Conservation (phyloP, 2,329 filamentous ascomycete species). For the Colletotrichum lini region DNA sequence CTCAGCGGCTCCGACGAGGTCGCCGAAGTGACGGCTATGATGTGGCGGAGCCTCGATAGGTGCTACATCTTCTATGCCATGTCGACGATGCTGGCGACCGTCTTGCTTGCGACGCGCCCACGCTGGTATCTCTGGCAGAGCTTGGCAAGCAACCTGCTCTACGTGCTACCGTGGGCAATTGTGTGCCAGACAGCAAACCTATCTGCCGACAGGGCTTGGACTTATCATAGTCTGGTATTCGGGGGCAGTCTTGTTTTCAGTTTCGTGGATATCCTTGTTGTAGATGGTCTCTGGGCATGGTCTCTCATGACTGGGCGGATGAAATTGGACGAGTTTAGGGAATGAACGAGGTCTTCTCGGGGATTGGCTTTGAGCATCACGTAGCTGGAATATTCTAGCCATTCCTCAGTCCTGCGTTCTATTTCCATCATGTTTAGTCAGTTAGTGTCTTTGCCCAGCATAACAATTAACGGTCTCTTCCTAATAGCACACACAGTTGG, state of each 20-base stretch:
- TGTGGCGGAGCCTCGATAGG: slow-evolving; percentile 75
- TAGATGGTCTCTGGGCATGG: slow-evolving; percentile 68
- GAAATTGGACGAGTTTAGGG: slow-evolving; percentile 54
- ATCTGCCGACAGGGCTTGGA: slow-evolving; percentile 72
- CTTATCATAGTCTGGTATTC: slow-evolving; percentile 76
- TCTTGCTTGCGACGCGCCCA: slow-evolving; percentile 75
- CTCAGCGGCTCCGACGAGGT: slow-evolving; percentile 71
- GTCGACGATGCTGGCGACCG: slow-evolving; percentile 74
- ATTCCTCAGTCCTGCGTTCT: no score
- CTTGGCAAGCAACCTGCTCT: slow-evolving; percentile 75
- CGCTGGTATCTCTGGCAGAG: slow-evolving; percentile 79
- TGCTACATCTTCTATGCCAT: slow-evolving; percentile 80
- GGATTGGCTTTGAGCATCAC: no score
- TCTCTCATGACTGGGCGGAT: slow-evolving; percentile 61
- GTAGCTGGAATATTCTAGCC: no score
- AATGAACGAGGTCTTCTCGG: slow-evolving; percentile 22
- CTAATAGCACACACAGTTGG: no score
- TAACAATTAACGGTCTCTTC: no score
- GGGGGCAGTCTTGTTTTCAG: slow-evolving; percentile 78
- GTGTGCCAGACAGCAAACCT: slow-evolving; percentile 66
- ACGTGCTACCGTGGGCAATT: slow-evolving; percentile 80
- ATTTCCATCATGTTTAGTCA: no score
- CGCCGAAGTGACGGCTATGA: slow-evolving; percentile 72
- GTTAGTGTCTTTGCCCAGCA: no score
- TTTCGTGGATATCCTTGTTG: slow-evolving; percentile 69